Percentiles rank a stretch among this genome's conserved stretches.
Conservation (phyloP, 2,329 filamentous ascomycete species). For the Hypoxylon rubiginosum region DNA sequence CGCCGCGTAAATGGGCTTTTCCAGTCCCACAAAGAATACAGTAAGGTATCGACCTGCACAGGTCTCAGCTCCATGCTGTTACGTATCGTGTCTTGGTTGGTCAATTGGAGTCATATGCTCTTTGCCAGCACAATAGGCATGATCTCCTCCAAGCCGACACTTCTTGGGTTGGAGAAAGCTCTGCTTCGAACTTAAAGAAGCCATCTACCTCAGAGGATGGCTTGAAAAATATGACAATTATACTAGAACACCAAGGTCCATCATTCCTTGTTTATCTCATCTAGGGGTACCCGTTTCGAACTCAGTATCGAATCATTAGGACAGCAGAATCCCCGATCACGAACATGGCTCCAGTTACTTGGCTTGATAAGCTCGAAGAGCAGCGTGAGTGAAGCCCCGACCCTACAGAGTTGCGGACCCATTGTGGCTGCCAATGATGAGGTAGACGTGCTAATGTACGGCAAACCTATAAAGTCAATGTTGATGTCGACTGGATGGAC, state of each 20-base stretch:
- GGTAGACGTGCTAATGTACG: constrained; percentile 9
- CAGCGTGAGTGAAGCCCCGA: constrained; percentile 17
- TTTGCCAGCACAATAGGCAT: not conserved
- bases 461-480: constrained; percentile 56
- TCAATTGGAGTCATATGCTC: constrained; percentile 15
- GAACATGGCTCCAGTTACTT: constrained; percentile 20
- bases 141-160: constrained; percentile 11
- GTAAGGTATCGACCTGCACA: constrained; percentile 17
- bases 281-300: not conserved
- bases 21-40: constrained; percentile 16
- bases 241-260: not conserved
- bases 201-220: constrained; percentile 9
- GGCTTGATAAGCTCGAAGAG: constrained; percentile 28
- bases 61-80: constrained; percentile 12
- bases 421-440: constrained; percentile 1
- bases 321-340: constrained; percentile 4
- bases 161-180: constrained; percentile 13
- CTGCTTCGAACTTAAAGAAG: constrained; percentile 16
- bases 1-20: constrained; percentile 1
- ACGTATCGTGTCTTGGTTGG: constrained; percentile 13
- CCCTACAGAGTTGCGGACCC: not conserved
- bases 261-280: constrained; percentile 9
- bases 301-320: constrained; percentile 7
- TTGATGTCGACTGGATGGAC: constrained; percentile 67
- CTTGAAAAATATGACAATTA: constrained; percentile 14